Evolutionary conservation across 345 rosid species (phyloP), one percentile per base, ranked within the genome.

Genomic region (Hevea brasiliensis): DNA sequence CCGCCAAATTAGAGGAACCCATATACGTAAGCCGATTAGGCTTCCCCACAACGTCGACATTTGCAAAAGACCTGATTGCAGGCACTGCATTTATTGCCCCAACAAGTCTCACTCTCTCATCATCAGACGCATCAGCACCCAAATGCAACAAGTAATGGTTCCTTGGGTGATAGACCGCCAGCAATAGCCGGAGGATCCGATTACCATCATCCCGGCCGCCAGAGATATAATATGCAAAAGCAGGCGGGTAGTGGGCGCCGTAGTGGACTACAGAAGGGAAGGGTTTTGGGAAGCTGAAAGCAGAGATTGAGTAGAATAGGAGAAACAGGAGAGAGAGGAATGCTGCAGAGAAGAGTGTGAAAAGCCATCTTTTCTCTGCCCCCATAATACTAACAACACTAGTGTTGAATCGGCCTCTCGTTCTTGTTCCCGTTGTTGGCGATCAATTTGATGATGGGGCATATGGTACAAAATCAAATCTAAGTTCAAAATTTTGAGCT

Each of bases 121-220:
- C 83, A 72, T 88, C 93, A 6, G 92, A 81, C 1, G 97, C 94
- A 48, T 96, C 99, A 48, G 88, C 89, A 7, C 83, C 83, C 4
- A 95, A 90, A 82, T 96, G 98, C 79, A 96, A 76, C 70, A 96
- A 76, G 68, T 96, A 96, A 35, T 94, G 88, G 74, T 96, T 96
- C 79, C 99, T 86, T 1, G 99, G 99, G 67, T 96, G 99, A 77
- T 96, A 96, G 21, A 96, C 87, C 0, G 99, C 96, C 8, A 92
- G 96, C 76, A 93, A 72, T 41, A 93, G 74, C 77, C 99, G 84
- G 23, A 91, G 73, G 86, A 95, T 89, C 88, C 87, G 88, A 80
- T 88, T 89, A 56, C 51, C 74, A 67, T 93, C 92, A 11, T 96
- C 97, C 47, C 78, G 83, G 21, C 89, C 91, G 12, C 99, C 99